Conservation (phyloP, 1,139 yeast genomes). For the Kazachstania sp. region DNA sequence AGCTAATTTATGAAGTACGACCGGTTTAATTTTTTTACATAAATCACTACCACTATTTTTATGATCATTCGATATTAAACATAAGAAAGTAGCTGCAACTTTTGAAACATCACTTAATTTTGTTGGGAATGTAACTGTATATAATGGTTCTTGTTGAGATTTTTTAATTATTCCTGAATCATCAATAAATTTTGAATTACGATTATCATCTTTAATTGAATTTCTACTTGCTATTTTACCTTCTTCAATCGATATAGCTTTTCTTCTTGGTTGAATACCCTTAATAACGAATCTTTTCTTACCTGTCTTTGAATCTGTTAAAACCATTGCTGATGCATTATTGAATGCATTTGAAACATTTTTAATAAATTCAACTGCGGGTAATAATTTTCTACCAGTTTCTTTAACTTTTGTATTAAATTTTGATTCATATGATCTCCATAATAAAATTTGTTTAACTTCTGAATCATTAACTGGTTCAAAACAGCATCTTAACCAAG, state of each 20-base stretch:
- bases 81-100: conserved; percentile 28
- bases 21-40: conserved; percentile 25
- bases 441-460: conserved; percentile 88
- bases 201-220: conserved; percentile 9
- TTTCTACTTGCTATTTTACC: conserved; percentile 19
- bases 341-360: conserved; percentile 88
- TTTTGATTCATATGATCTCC: conserved; percentile 91
- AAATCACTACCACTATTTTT: conserved; percentile 24
- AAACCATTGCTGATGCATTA: conserved; percentile 90
- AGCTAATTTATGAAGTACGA: conserved; percentile 25
- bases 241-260: conserved; percentile 37
- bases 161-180: conserved; percentile 15
- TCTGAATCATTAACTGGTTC: conserved; percentile 70
- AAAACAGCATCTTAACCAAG: conserved; percentile 92
- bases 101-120: conserved; percentile 28
- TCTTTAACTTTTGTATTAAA: conserved; percentile 49
- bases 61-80: conserved; percentile 28
- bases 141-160: conserved; percentile 23
- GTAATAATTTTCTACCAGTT: conserved; percentile 51
- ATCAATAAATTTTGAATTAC: conserved; percentile 18
- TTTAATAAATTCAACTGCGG: conserved; percentile 94
- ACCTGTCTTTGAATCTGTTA: conserved; percentile 48
- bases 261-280: conserved; percentile 68
- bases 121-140: conserved; percentile 23
- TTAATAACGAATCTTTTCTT: conserved; percentile 79